These are phyloP conservation scores for Phytophthora foliorum DNA, from an alignment of 352 stramenopile genomes.

Conservation along the genomic window DNA sequence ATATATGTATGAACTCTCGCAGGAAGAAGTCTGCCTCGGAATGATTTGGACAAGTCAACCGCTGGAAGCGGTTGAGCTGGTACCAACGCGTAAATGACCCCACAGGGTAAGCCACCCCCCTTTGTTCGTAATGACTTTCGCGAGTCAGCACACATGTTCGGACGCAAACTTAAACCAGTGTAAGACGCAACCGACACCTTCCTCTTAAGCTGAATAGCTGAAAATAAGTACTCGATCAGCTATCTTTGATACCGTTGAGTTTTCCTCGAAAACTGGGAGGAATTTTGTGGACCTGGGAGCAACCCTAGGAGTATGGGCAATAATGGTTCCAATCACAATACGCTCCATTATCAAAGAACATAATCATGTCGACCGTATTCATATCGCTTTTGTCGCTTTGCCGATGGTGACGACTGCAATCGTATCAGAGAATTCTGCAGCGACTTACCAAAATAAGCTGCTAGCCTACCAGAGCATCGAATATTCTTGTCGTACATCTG, in stretches of 20 bases:
- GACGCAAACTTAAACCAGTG: background rate
- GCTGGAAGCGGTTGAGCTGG: conserved; percentile 31
- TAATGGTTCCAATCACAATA: too few relatives aligned
- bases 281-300: too few relatives aligned
- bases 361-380: background rate
- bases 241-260: too few relatives aligned
- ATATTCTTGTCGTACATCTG: background rate
- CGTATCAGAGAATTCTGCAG: background rate
- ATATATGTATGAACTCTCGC: conserved; percentile 18
- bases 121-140: background rate
- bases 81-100: conserved; percentile 33
- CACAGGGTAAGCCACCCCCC: background rate
- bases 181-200: background rate
- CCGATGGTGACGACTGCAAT: background rate
- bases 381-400: too few relatives aligned
- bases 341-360: too few relatives aligned
- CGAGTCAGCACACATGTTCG: background rate
- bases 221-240: background rate
- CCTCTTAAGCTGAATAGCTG: background rate
- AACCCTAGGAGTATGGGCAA: too few relatives aligned
- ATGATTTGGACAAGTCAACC: conserved; percentile 44
- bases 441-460: conserved; percentile 13
- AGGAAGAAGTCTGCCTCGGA: conserved; percentile 36
- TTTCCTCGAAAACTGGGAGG: too few relatives aligned
- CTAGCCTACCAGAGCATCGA: background rate